Base-by-base conservation (phyloP, 2,329 filamentous ascomycete species). In the Fusarium burgessii region DNA sequence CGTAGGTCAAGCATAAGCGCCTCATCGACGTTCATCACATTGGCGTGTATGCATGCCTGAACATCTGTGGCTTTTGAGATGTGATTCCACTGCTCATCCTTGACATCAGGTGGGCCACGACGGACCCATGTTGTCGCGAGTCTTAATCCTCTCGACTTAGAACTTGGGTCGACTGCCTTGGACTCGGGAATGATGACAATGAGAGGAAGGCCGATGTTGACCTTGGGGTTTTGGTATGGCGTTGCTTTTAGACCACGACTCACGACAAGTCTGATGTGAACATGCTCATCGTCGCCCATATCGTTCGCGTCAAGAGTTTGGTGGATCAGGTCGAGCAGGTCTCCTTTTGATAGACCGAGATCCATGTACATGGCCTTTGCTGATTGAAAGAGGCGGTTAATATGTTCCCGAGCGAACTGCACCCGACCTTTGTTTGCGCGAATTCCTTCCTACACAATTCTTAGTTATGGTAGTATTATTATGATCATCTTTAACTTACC, bases 101-200 rank as follows among this genome's bases (percentile, higher is more conserved):
- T 66, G 1, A 66, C 62, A 1, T 66, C 62, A 2, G 62, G 62
- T 0, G 62, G 62, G 0, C 62, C 62, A 0, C 62, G n/a, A 0
- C 62, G 62, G 0, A 66, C 62, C 62, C 62, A 66, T 1, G 62
- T 66, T 1, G 62, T 66, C 0, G 62, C 61, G 0, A 66, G 17
- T 33, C 61, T 59, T 0, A 66, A 0, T 0, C 62, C 62, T 1
- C 52, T 41, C 2, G 62, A 66, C 18, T 66, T 66, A 0, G 62
- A 66, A 14, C 5, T 41, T 6, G 62, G 62, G 5, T 66, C 62
- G 7, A 66, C 62, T 0, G 62, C 62, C 5, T 66, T 66, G 0
- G 61, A 66, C 6, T 66, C 62, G 0, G 62, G 61, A 6, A 66
- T 66, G 9, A 66, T 66, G 17, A 66, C 62, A 0, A 66, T 66